Evolutionary conservation across 1,284 basidiomycete species (phyloP), one percentile per base, ranked within the genome.

Genomic region (Athelia psychrophila): DNA sequence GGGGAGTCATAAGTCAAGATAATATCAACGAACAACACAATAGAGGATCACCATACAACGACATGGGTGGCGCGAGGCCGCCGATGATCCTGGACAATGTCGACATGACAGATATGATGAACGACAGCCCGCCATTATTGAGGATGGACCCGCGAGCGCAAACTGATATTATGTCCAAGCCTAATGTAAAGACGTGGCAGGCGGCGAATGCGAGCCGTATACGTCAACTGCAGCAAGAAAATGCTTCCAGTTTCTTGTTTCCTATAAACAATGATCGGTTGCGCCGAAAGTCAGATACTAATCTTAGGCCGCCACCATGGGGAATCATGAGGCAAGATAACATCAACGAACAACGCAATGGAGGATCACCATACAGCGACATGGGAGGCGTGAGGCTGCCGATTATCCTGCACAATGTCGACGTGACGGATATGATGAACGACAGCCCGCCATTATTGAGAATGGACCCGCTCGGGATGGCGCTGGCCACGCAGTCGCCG

Each of bases 231-330:
- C 64, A 65, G 53, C 66, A 68, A 58, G 68, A 66, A 67, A 66
- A 66, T 69, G 69, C 54, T n/a, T n/a, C n/a, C 60, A 64, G 59
- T 59, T 69, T 66, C 52, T 64, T 72, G 20, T 60, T 68, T 55
- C 62, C 60, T 51, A 63, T 58, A n/a, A n/a, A n/a, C 42, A 70
- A 71, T 50, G 69, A 68, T 33, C 75, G 79, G 48, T 65, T 67
- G 25, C 75, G 85, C 46, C 83, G 80, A 62, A 80, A 85, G 58
- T 84, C 82, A 3, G 84, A 87, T 53, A 80, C 82, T 0, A 74
- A 81, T 35, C 71, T 75, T 47, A 80, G 77, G 56, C 77, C 79
- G n/a, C 77, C 76, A 0, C 66, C 75, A 25, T 86, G 84, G 80
- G 75, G 78, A 46, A 60, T 69, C 36, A 59, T 67, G 51, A 62